phyloP scores from a whole-genome alignment of 2,329 filamentous ascomycete species.

The Escovopsis sp. region DNA sequence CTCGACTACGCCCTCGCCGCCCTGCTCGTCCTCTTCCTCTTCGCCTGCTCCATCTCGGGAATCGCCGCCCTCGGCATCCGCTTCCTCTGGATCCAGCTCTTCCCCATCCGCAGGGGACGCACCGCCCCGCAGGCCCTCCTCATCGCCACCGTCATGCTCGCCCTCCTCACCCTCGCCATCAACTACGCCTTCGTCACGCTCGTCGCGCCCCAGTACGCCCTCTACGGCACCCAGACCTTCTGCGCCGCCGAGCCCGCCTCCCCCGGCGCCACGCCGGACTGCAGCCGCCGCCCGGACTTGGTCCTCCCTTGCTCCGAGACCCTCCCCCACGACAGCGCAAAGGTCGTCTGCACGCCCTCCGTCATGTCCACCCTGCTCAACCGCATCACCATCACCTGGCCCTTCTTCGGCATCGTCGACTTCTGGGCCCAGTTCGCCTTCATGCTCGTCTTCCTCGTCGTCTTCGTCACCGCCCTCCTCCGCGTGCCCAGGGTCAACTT shows the following conservation, averaged over 20 bases:
- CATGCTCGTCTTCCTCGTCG: slow-evolving; percentile 65
- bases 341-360: slow-evolving; percentile 75
- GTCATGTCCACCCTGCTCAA: slow-evolving; percentile 89
- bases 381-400: slow-evolving; percentile 82
- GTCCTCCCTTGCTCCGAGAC: slow-evolving; percentile 73
- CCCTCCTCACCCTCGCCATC: slow-evolving; percentile 74
- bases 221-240: slow-evolving; percentile 87
- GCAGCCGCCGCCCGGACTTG: slow-evolving; percentile 51
- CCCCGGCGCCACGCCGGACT: slow-evolving; percentile 57
- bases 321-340: slow-evolving; percentile 52
- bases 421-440: slow-evolving; percentile 97
- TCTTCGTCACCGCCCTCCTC: slow-evolving; percentile 67
- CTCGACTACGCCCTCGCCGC: slow-evolving; percentile 86
- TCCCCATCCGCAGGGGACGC: slow-evolving; percentile 76
- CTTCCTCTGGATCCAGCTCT: slow-evolving; percentile 89
- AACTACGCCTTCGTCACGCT: slow-evolving; percentile 90
- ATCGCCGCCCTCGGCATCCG: slow-evolving; percentile 80
- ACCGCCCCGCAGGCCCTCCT: slow-evolving; percentile 86
- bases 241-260: slow-evolving; percentile 56
- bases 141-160: slow-evolving; percentile 79
- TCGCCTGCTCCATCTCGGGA: slow-evolving; percentile 74
- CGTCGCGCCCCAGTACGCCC: slow-evolving; percentile 89
- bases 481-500: slow-evolving; percentile 64
- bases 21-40: slow-evolving; percentile 71
- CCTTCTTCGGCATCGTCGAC: slow-evolving; percentile 80